Percentiles rank a stretch among this genome's conserved stretches.
Conservation (phyloP, 495 filamentous ascomycete genomes). For the Niebla homalea region DNA sequence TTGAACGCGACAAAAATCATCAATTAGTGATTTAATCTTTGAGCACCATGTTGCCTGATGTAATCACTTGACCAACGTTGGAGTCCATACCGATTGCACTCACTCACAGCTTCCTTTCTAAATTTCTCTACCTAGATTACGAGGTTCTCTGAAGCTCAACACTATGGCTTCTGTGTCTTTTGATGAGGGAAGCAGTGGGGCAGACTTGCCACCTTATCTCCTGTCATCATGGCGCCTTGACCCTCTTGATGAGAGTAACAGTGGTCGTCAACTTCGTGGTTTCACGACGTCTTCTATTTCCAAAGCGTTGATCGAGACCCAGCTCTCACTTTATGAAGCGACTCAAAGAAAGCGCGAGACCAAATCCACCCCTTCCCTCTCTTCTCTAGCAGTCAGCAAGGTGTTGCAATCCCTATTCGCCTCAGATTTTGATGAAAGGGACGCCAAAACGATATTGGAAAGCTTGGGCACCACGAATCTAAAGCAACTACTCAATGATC, state of each 20-base stretch:
- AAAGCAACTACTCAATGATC: slow-evolving; percentile 11
- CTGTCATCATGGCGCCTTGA: slow-evolving; percentile 8
- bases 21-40: no score
- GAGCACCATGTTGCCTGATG: no score
- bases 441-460: slow-evolving; percentile 10
- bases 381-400: slow-evolving; percentile 2
- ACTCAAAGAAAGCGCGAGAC: neutral
- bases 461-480: slow-evolving; percentile 10
- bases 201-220: slow-evolving; percentile 7
- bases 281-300: slow-evolving; percentile 11
- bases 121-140: no score
- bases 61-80: no score
- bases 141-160: no score
- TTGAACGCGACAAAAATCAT: no score
- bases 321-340: slow-evolving; percentile 10
- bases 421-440: slow-evolving; percentile 10
- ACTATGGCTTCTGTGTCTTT: no score
- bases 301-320: slow-evolving; percentile 7
- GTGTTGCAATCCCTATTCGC: slow-evolving; percentile 10
- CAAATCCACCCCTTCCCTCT: slow-evolving; percentile 5
- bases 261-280: neutral
- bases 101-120: no score
- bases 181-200: no score
- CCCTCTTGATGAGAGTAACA: neutral
- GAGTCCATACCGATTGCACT: no score